Evolutionary conservation across 768 basidiomycete species (phyloP).

Genomic region (Suillus variegatus): DNA sequence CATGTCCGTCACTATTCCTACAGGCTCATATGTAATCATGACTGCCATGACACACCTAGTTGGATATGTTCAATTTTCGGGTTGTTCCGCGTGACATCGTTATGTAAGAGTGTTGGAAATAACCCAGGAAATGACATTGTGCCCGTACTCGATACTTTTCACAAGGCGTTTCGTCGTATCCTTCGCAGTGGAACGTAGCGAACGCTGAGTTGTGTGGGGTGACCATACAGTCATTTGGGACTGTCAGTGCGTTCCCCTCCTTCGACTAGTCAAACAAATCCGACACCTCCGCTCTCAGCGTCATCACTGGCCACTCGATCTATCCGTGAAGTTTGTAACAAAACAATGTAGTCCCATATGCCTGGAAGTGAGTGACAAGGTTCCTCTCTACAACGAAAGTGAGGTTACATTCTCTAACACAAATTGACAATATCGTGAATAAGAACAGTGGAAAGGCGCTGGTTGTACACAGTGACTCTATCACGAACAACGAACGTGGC

Average conservation of each 20-base stretch:
- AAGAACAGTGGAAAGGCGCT: conserved; percentile 2
- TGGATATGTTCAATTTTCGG: conserved; percentile 9
- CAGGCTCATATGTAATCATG: conserved; percentile 15
- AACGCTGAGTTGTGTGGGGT: conserved; percentile 5
- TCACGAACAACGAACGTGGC: conserved; percentile 9
- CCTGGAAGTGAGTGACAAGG: conserved; percentile 8
- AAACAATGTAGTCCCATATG: conserved; percentile 1
- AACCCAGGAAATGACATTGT: conserved; percentile 12
- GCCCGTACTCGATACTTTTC: background rate
- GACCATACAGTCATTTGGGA: conserved; percentile 12
- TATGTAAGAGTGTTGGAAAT: conserved; percentile 14
- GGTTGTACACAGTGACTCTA: background rate
- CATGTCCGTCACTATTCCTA: conserved; percentile 4
- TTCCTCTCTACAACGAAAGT: background rate
- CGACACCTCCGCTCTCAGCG: background rate
- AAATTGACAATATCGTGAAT: conserved; percentile 4
- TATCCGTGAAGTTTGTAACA: conserved; percentile 7
- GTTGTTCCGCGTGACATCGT: conserved; percentile 7
- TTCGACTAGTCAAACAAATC: background rate
- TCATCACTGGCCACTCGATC: conserved; percentile 6
- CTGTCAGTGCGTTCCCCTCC: conserved; percentile 6
- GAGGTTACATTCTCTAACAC: background rate
- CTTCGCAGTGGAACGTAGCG: conserved; percentile 12
- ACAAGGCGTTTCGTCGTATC: background rate
- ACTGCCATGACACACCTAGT: conserved; percentile 13